Percentiles rank a stretch among this genome's conserved stretches.
Evolutionary conservation across 371 early-diverging fungal species (phyloP).

Genomic region (Parasitella parasitica): DNA sequence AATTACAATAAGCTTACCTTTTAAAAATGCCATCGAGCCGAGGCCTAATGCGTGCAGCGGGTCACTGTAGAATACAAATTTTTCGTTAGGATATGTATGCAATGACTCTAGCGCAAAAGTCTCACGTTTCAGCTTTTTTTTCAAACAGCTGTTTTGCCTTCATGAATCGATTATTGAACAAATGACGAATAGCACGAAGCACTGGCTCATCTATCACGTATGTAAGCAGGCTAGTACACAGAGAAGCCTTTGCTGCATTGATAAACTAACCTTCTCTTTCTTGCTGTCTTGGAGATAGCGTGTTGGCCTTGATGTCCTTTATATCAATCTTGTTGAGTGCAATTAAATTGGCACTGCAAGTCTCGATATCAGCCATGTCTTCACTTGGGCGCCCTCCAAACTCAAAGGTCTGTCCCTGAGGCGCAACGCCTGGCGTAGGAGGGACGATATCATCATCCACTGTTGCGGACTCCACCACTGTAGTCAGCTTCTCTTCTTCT

Average conservation of each 20-base stretch:
- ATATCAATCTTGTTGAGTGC: slow-evolving; percentile 31
- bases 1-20: too few species aligned
- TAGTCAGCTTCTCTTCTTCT: slow-evolving; percentile 4
- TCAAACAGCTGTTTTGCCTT: slow-evolving; percentile 51
- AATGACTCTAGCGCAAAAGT: too few species aligned
- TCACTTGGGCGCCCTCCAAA: slow-evolving; percentile 17
- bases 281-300: slow-evolving; percentile 49
- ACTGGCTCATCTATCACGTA: slow-evolving; percentile 32
- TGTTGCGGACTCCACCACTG: not conserved
- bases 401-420: slow-evolving; percentile 17
- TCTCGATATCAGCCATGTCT: slow-evolving; percentile 21
- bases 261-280: slow-evolving; percentile 43
- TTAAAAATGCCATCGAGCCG: slow-evolving; percentile 53
- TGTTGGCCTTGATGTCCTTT: slow-evolving; percentile 45
- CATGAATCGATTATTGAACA: slow-evolving; percentile 62
- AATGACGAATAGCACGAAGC: slow-evolving; percentile 52
- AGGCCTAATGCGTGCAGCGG: slow-evolving; percentile 50
- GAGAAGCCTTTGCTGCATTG: not conserved
- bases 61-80: slow-evolving; percentile 30
- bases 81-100: too few species aligned
- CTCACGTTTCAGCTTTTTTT: slow-evolving; percentile 27
- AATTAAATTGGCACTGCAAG: slow-evolving; percentile 27
- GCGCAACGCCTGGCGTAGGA: slow-evolving; percentile 31
- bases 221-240: not conserved
- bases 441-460: slow-evolving; percentile 22